Base-by-base conservation (phyloP, 2,329 filamentous ascomycete species). In the Chaetomium sp. region DNA sequence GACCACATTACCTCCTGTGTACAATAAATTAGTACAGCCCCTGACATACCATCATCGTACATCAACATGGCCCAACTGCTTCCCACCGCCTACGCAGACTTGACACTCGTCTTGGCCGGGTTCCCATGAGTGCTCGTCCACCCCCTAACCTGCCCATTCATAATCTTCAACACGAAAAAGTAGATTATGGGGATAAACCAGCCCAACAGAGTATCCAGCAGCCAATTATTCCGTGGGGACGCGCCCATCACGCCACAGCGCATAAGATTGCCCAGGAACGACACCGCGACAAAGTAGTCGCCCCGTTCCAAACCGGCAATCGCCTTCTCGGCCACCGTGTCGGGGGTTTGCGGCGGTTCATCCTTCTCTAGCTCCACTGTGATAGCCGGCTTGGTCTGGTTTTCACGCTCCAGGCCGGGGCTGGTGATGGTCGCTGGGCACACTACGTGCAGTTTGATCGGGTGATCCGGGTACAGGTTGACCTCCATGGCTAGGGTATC, bases 401-500 rank as follows among this genome's bases (percentile, higher is more conserved):
- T 86, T 73, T 97, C 92, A 14, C 81, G 77, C 58, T 86, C 85
- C 51, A 86, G 80, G 0, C 91, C 91, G 0, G 89, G 85, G 5
- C 81, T 86, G 11, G 84, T 77, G 61, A 99, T 97, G 2, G 87
- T 89, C 52, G 88, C 92, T 0, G 94, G 94, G 65, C 85, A 88
- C 10, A 97, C 82, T 43, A 89, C 80, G 66, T 95, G 89, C 19
- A 96, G 78, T 64, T 87, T 83, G 53, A 97, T 85, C 2, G 70
- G 70, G 48, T 69, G 65, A 44, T 86, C 81, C 52, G 91, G 91
- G 75, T 97, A 99, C 51, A 96, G 76, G 65, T 90, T 77, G 44
- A 95, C 75, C 72, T 99, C 94, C 67, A 92, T 89, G 27, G 83
- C 84, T 49, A 99, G 76, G 0, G 85, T 86, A 68, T 99, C 94